phyloP scores from a whole-genome alignment of 495 filamentous ascomycete genomes.

The Lindgomyces ingoldianus region DNA sequence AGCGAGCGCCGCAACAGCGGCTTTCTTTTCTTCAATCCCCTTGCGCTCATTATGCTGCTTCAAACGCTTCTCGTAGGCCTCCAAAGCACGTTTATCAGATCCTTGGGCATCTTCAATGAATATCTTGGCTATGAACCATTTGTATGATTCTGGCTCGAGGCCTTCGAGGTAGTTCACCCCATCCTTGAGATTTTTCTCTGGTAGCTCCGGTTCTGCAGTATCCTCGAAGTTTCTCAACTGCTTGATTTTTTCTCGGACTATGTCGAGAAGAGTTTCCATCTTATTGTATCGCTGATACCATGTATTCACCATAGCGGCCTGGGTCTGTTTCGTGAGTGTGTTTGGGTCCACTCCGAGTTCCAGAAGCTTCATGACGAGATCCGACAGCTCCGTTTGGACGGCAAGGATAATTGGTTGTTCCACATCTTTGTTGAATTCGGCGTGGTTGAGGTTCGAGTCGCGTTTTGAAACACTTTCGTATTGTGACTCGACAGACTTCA shows the following conservation, averaged over 20 bases:
- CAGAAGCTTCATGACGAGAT: conserved; percentile 58
- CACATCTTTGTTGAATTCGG: conserved; percentile 43
- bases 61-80: conserved; percentile 40
- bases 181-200: conserved; percentile 39
- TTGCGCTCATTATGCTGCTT: conserved; percentile 37
- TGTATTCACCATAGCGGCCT: conserved; percentile 40
- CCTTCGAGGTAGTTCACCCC: conserved; percentile 48
- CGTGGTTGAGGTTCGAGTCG: conserved; percentile 47
- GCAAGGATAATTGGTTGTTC: conserved; percentile 65
- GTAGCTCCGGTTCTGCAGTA: conserved; percentile 20
- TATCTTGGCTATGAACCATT: conserved; percentile 51
- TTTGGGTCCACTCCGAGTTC: conserved; percentile 61
- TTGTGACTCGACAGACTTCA: conserved; percentile 44
- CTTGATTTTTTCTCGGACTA: conserved; percentile 54
- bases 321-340: conserved; percentile 45
- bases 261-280: conserved; percentile 57
- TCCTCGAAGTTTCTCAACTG: conserved; percentile 50
- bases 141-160: conserved; percentile 55
- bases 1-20: conserved; percentile 52
- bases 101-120: conserved; percentile 38
- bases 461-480: conserved; percentile 19
- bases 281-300: conserved; percentile 13
- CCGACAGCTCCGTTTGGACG: conserved; percentile 52
- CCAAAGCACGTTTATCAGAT: conserved; percentile 22
- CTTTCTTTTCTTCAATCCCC: conserved; percentile 55